Base-by-base conservation (phyloP, 1,284 basidiomycete genomes). In the Trichosporon sp. region DNA sequence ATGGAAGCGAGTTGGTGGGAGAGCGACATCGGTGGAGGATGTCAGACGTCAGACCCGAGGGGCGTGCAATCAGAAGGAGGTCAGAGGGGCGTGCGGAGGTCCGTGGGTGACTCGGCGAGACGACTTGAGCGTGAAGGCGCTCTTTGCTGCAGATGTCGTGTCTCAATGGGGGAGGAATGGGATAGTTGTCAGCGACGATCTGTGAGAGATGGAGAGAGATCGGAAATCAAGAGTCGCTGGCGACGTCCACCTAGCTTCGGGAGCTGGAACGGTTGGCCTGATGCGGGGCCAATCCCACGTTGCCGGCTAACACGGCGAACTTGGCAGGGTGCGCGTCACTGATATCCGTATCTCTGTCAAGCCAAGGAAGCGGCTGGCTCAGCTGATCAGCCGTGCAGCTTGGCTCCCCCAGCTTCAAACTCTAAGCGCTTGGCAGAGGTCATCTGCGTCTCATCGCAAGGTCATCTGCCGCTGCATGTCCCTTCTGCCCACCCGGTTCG, bases 211-310 rank as follows among this genome's bases (percentile, higher is more conserved):
- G 43, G n/a, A 14, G 11, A n/a, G 43, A 11, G 11, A 26, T 26
- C 26, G 26, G 26, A 26, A 26, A 26, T 26, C 26, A 26, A 26
- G 26, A 26, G 26, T 26, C 26, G 26, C 26, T 26, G 26, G 26
- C 26, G 26, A 26, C 26, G 26, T 26, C 26, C 26, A 26, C 26
- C 26, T 26, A 26, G 26, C 26, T 26, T 26, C 26, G 26, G 26
- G 26, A 26, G 26, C 26, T 26, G 26, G 26, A 26, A 26, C 26
- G 26, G 26, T 26, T 26, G 2, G 26, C 26, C 26, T 26, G 26
- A 10, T 54, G 51, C 51, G 51, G 51, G 51, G 51, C 51, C 51
- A 26, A 21, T 54, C 21, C 51, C 51, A 54, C 51, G 51, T 54
- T 54, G n/a, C 19, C 51, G 51, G 51, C 51, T n/a, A 46, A 46